A percentile compares a stretch with the other conserved stretches of the same genome.
Conservation (phyloP, 208 protist species). For the Trypanosoma platydactyli region DNA sequence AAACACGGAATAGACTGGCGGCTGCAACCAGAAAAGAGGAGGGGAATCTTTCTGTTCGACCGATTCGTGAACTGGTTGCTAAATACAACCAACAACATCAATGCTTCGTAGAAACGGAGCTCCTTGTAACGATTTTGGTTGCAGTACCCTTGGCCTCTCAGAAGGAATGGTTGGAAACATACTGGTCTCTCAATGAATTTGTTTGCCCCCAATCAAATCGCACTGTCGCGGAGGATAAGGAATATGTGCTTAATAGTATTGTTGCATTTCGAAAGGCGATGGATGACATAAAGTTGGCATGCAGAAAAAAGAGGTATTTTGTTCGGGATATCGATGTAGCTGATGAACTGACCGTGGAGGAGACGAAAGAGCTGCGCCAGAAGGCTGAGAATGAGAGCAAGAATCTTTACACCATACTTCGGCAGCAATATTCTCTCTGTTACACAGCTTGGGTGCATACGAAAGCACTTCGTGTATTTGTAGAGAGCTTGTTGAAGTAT, state of each 20-base stretch:
- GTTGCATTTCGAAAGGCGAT: slow-evolving; percentile 85
- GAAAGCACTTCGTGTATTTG: slow-evolving; percentile 91
- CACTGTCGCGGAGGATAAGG: slow-evolving; percentile 86
- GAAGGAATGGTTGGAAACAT: slow-evolving; percentile 80
- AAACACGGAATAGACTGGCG: slow-evolving; percentile 76
- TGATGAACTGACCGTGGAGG: slow-evolving; percentile 61
- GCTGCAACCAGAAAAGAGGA: slow-evolving; percentile 65
- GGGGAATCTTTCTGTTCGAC: slow-evolving; percentile 81
- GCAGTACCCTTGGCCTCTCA: slow-evolving; percentile 62
- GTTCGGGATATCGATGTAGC: slow-evolving; percentile 75
- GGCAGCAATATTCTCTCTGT: slow-evolving; percentile 85
- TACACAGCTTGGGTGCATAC: slow-evolving; percentile 93
- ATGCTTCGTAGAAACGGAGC: slow-evolving; percentile 80
- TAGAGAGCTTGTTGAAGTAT: slow-evolving; percentile 89
- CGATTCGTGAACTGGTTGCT: slow-evolving; percentile 78
- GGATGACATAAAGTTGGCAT: slow-evolving; percentile 80
- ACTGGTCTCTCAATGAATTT: slow-evolving; percentile 85
- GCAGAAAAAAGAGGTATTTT: slow-evolving; percentile 76
- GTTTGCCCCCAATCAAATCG: slow-evolving; percentile 82
- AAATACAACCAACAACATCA: slow-evolving; percentile 65
- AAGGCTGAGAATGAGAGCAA: slow-evolving; percentile 85
- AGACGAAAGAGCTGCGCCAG: slow-evolving; percentile 67
- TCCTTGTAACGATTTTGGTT: slow-evolving; percentile 88
- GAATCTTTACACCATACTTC: slow-evolving; percentile 76
- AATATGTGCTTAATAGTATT: slow-evolving; percentile 88